A percentile compares a stretch with the other conserved stretches of the same genome.
These are phyloP conservation scores for Globisporangium irregulare DNA, from an alignment of 352 stramenopile genomes.

Conservation along the genomic window DNA sequence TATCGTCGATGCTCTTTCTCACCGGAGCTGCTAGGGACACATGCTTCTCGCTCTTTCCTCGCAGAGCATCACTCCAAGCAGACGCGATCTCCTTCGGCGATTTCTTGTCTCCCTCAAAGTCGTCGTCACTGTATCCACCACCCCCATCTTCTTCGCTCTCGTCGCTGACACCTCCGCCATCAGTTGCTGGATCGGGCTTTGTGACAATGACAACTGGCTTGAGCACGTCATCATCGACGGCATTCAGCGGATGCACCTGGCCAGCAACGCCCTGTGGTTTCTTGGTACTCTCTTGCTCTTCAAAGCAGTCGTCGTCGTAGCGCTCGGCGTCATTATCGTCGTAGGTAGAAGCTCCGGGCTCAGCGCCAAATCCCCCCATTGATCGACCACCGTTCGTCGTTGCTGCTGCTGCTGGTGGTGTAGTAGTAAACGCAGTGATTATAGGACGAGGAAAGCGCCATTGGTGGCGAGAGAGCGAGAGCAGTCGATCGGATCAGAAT, in stretches of 20 bases:
- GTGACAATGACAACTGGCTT: not conserved
- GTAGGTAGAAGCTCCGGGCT: not conserved
- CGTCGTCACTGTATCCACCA: slow-evolving; percentile 10
- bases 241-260: slow-evolving; percentile 5
- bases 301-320: slow-evolving; percentile 12
- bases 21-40: not conserved
- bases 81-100: not conserved
- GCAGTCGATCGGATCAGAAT: not conserved
- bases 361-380: not conserved
- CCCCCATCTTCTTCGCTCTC: not conserved
- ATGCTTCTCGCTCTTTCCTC: not conserved
- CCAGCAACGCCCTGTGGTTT: not conserved
- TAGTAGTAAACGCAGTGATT: no score
- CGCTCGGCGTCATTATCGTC: not conserved
- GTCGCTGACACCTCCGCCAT: not conserved
- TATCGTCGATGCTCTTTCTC: not conserved
- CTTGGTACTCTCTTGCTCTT: not conserved
- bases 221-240: not conserved
- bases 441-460: not conserved
- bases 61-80: not conserved
- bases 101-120: slow-evolving; percentile 10
- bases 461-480: not conserved
- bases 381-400: not conserved
- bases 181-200: not conserved
- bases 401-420: not conserved